phyloP scores from a whole-genome alignment of 306 rosid species.

The Canavalia gladiata region DNA sequence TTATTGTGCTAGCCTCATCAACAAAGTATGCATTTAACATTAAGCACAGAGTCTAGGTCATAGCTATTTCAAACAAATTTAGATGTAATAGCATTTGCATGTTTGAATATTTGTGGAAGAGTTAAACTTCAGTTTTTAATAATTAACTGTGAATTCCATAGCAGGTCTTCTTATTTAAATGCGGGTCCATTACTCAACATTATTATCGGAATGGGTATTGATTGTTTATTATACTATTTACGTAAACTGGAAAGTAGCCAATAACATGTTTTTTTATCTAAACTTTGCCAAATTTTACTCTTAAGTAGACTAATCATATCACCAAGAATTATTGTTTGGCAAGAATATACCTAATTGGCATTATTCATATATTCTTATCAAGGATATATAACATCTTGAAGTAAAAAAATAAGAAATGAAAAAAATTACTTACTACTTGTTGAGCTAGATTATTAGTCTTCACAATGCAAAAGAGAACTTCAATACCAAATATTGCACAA shows the following conservation, averaged over 20 bases:
- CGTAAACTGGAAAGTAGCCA: constrained; percentile 20
- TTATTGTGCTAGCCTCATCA: constrained; percentile 74
- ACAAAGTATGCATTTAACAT: constrained; percentile 75
- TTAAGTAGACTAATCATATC: no score
- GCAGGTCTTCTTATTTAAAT: neutral
- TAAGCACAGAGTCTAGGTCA: constrained; percentile 86
- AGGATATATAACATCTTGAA: no score
- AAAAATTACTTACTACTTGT: no score
- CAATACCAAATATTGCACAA: no score
- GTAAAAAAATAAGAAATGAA: no score
- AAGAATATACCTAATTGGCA: no score
- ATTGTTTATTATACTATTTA: constrained; percentile 13
- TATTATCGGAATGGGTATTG: constrained; percentile 28
- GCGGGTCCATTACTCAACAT: neutral
- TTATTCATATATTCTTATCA: no score
- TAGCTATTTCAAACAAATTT: constrained; percentile 76
- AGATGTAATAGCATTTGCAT: constrained; percentile 42
- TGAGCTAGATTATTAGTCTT: no score
- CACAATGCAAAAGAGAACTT: no score
- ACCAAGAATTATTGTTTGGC: no score
- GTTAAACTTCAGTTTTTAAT: constrained; percentile 15
- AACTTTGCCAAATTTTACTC: no score
- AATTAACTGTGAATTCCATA: neutral
- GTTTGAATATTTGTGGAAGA: constrained; percentile 34
- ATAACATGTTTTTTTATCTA: neutral